Conservation (phyloP, 768 basidiomycete species). For the Russula sp. region DNA sequence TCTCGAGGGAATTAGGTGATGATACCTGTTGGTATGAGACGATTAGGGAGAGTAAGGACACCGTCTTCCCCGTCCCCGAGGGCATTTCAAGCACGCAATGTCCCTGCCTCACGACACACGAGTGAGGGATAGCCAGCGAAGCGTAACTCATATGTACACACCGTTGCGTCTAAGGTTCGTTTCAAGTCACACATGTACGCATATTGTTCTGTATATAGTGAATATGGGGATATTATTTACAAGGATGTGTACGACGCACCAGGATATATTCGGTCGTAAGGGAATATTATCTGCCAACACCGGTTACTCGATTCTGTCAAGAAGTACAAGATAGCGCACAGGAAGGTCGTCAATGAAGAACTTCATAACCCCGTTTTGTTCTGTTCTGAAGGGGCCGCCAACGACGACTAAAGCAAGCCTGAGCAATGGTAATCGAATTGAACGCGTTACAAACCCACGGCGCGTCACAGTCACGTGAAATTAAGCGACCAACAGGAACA, state of each 20-base stretch:
- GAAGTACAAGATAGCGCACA: conserved; percentile 35
- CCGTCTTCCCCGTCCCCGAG: conserved; percentile 98
- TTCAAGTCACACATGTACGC: conserved; percentile 99
- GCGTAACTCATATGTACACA: conserved; percentile 32
- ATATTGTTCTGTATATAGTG: conserved; percentile 74
- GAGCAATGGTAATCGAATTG: not conserved
- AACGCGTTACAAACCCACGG: conserved; percentile 6
- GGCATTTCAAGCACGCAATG: conserved; percentile 99
- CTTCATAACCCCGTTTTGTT: conserved; percentile 28
- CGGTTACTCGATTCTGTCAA: conserved; percentile 9
- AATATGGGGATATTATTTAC: conserved; percentile 9
- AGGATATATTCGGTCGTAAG: conserved; percentile 94
- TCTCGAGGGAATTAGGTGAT: too few species aligned
- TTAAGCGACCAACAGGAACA: not conserved
- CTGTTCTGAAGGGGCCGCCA: not conserved
- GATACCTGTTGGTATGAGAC: conserved; percentile 94
- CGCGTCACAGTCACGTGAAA: conserved; percentile 9
- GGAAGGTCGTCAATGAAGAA: conserved; percentile 35
- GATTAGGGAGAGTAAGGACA: conserved; percentile 90
- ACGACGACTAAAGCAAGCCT: not conserved
- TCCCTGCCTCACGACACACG: conserved; percentile 48
- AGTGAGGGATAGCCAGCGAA: conserved; percentile 6
- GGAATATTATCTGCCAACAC: conserved; percentile 69
- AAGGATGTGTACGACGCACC: conserved; percentile 43
- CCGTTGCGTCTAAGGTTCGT: conserved; percentile 90